Evolutionary conservation across 768 basidiomycete genomes (phyloP), one percentile per base, ranked within the genome.

Genomic region (Scleroderma bovista): DNA sequence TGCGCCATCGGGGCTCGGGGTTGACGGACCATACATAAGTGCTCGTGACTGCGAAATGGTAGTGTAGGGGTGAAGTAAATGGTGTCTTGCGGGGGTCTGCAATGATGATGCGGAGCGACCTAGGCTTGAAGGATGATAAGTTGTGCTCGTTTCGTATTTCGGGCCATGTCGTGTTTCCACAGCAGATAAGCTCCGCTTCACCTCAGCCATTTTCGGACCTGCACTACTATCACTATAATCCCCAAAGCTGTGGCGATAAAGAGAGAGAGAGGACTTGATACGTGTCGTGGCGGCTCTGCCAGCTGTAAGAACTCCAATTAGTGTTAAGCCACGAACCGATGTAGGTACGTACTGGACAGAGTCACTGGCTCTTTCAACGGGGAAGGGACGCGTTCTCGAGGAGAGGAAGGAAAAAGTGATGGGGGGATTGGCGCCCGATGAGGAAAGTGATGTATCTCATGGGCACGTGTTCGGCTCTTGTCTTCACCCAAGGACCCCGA

Each of bases 331-430:
- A 23, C 2, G 4, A 0, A 48, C 29, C 39, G 24, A 40, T 53
- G n/a, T 41, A 51, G 44, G 22, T 16, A 17, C 59, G 46, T 44
- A 67, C 65, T 61, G 54, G 52, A n/a, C 5, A 46, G 59, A 54
- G 65, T 60, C 59, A 50, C 59, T 12, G 63, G 60, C 65, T 51
- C 63, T 46, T 40, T 51, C 17, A 26, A 31, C 12, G 54, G 60
- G 15, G 51, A 44, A 38, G 53, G 61, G 31, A 51, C 50, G 33
- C 20, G 44, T 47, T 54, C 61, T 57, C 47, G 64, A 26, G 60
- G 58, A 20, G 66, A 56, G 40, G 44, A 60, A 48, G 63, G 62
- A 36, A 66, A 65, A 52, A 62, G 64, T 48, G 67, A 64, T 46
- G 52, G 51, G 0, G 55, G 52, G 48, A 55, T 38, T 31, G 31